phyloP scores from a whole-genome alignment of 1,139 yeast genomes.

The Candida sojae region DNA sequence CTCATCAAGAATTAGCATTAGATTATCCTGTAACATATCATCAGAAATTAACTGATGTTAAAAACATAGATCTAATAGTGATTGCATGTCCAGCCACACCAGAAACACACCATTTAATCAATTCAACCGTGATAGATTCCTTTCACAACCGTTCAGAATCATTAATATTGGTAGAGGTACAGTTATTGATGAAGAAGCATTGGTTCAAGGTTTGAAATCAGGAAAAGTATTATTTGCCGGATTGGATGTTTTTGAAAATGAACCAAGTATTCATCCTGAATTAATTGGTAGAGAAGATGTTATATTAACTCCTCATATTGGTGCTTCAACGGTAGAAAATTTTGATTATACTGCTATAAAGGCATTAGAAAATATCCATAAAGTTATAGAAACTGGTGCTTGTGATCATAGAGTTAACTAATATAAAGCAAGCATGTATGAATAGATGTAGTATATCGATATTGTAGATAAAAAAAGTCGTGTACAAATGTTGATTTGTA shows the following conservation, averaged over 20 bases:
- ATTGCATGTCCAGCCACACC: conserved; percentile 69
- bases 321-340: conserved; percentile 64
- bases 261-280: conserved; percentile 58
- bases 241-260: conserved; percentile 75
- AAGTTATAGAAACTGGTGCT: conserved; percentile 33
- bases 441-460: too few relatives aligned
- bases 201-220: conserved; percentile 63
- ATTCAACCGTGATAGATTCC: conserved; percentile 47
- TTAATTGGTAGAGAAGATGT: conserved; percentile 65
- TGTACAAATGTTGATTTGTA: too few relatives aligned
- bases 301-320: conserved; percentile 73
- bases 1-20: conserved; percentile 33
- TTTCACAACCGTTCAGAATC: conserved; percentile 57
- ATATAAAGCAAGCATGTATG: neutral
- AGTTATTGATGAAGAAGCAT: conserved; percentile 73
- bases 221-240: conserved; percentile 78
- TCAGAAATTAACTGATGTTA: conserved; percentile 39
- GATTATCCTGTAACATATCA: conserved; percentile 50
- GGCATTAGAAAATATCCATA: conserved; percentile 49
- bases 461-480: too few relatives aligned
- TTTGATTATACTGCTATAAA: conserved; percentile 49
- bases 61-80: conserved; percentile 57
- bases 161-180: conserved; percentile 81
- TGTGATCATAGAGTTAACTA: conserved; percentile 36
- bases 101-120: conserved; percentile 58